These are phyloP conservation scores for Exutisphaerella laricina DNA, from an alignment of 2,329 filamentous ascomycete species.

Conservation along the genomic window DNA sequence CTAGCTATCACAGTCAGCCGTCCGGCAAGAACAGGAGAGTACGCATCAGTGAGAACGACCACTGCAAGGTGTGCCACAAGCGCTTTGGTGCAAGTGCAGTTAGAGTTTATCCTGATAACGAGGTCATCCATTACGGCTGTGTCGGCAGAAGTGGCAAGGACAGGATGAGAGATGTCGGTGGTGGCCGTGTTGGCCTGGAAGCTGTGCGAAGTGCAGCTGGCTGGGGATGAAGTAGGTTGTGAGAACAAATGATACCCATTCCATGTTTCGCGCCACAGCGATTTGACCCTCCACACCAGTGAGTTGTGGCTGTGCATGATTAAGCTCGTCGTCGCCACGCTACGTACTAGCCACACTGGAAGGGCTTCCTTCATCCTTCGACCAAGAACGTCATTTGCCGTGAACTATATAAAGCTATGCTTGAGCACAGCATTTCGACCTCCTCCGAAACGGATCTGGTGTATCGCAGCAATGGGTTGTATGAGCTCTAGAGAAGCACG, in stretches of 20 bases:
- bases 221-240: too few relatives aligned
- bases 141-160: constrained; percentile 26
- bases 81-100: constrained; percentile 86
- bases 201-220: constrained; percentile 11
- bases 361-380: too few relatives aligned
- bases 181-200: constrained; percentile 8
- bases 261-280: too few relatives aligned
- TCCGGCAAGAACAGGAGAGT: constrained; percentile 61
- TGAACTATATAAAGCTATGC: too few relatives aligned
- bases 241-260: constrained; percentile 6
- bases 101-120: constrained; percentile 71
- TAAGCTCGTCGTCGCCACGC: too few relatives aligned
- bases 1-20: constrained; percentile 49
- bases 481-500: constrained; percentile 2
- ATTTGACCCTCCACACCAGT: too few relatives aligned
- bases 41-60: constrained; percentile 76
- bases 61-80: constrained; percentile 92
- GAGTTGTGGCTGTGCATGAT: too few relatives aligned
- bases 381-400: too few relatives aligned
- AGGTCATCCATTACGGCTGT: constrained; percentile 48
- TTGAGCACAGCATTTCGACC: too few relatives aligned
- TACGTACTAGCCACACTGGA: too few relatives aligned
- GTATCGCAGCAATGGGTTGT: constrained; percentile 4
- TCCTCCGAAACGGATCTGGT: too few relatives aligned
- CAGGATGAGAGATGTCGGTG: constrained; percentile 11